Conservation (phyloP, 1,139 yeast species). For the Nadsonia starkeyi-henricii region DNA sequence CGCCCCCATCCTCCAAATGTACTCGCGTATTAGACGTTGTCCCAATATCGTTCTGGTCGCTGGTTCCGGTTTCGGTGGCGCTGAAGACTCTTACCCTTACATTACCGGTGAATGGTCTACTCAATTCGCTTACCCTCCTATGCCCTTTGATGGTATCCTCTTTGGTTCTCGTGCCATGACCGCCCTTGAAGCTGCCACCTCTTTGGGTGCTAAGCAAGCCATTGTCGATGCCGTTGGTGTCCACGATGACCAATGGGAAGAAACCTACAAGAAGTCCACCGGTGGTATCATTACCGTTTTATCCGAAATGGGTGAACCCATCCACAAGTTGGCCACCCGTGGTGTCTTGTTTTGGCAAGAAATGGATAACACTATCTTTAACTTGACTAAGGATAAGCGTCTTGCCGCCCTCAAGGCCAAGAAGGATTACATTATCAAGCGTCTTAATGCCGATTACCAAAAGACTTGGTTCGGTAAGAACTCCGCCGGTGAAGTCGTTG, state of each 20-base stretch:
- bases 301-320: constrained; percentile 99
- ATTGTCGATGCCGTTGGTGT: constrained; percentile 89
- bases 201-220: constrained; percentile 85
- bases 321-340: constrained; percentile 95
- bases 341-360: constrained; percentile 93
- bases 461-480: constrained; percentile 93
- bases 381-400: constrained; percentile 79
- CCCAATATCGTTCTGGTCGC: constrained; percentile 81
- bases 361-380: constrained; percentile 84
- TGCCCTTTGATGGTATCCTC: constrained; percentile 97
- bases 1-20: constrained; percentile 91
- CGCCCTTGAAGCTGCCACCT: constrained; percentile 90
- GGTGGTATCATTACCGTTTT: constrained; percentile 94
- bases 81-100: constrained; percentile 93
- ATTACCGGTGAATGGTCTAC: constrained; percentile 93
- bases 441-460: constrained; percentile 86
- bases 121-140: constrained; percentile 78
- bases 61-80: constrained; percentile 97
- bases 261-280: constrained; percentile 84
- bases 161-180: constrained; percentile 97
- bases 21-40: constrained; percentile 85
- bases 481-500: constrained; percentile 65
- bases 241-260: constrained; percentile 79
- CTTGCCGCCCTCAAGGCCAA: constrained; percentile 68
- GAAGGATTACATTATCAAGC: constrained; percentile 73